phyloP scores from a whole-genome alignment of 345 rosid species.

The Sapria himalayana region DNA sequence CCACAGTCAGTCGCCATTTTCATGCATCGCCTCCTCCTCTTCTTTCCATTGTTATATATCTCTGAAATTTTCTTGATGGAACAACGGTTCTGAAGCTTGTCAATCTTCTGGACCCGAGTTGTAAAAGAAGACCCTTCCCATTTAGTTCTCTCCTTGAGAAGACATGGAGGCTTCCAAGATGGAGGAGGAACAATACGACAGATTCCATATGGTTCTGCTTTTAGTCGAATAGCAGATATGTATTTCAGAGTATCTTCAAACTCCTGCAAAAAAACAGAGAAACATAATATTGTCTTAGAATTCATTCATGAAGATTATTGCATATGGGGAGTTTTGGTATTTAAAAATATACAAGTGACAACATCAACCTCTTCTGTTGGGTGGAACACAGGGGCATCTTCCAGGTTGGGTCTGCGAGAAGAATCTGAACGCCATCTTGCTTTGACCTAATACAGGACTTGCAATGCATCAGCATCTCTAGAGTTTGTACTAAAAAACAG shows the following conservation, averaged over 20 bases:
- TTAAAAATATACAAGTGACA: slow-evolving; percentile 8
- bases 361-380: slow-evolving; percentile 74
- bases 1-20: slow-evolving; percentile 36
- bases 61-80: slow-evolving; percentile 50
- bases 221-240: slow-evolving; percentile 56
- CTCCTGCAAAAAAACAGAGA: slow-evolving; percentile 31
- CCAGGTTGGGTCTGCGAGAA: slow-evolving; percentile 49
- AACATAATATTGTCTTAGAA: too few relatives aligned
- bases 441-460: slow-evolving; percentile 28
- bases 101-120: slow-evolving; percentile 92
- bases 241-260: slow-evolving; percentile 82
- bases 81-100: slow-evolving; percentile 84
- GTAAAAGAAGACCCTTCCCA: slow-evolving; percentile 72
- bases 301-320: too few relatives aligned
- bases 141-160: slow-evolving; percentile 39
- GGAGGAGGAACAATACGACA: slow-evolving; percentile 96
- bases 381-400: slow-evolving; percentile 77
- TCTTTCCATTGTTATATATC: slow-evolving; percentile 27
- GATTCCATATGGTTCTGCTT: slow-evolving; percentile 86
- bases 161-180: slow-evolving; percentile 94
- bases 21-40: slow-evolving; percentile 61
- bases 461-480: too few relatives aligned
- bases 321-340: not conserved
- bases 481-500: too few relatives aligned
- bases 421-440: slow-evolving; percentile 76